These are phyloP conservation scores for Candida khao-thaluensis DNA, from an alignment of 805 yeast genomes.

Conservation along the genomic window DNA sequence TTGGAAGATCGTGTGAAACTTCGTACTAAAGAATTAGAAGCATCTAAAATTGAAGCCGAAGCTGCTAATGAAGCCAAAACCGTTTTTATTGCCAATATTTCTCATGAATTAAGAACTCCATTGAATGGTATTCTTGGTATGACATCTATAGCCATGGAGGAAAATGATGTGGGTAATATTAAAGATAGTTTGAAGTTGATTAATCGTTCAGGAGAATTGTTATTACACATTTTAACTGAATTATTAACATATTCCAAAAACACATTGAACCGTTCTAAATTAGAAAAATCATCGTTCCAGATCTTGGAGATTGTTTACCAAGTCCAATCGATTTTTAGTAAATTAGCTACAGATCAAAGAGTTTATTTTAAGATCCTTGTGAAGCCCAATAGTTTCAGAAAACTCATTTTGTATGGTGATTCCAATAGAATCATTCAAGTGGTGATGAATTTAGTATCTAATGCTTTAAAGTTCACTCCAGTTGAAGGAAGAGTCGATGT, in stretches of 20 bases:
- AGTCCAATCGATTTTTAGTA: constrained; percentile 79
- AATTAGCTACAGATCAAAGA: constrained; percentile 72
- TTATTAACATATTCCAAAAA: constrained; percentile 89
- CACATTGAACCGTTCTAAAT: constrained; percentile 75
- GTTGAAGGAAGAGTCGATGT: constrained; percentile 79
- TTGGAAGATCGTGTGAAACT: constrained; percentile 85
- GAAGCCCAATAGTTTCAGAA: constrained; percentile 58
- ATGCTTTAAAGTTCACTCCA: constrained; percentile 90
- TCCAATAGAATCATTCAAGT: constrained; percentile 88
- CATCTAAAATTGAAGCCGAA: constrained; percentile 86
- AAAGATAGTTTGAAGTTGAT: constrained; percentile 78
- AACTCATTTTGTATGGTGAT: constrained; percentile 78
- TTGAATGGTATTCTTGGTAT: constrained; percentile 94
- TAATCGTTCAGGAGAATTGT: constrained; percentile 85
- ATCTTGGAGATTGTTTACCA: constrained; percentile 81
- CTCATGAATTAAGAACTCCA: constrained; percentile 84
- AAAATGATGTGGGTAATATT: constrained; percentile 63
- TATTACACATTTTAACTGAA: constrained; percentile 87
- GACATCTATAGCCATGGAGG: constrained; percentile 93
- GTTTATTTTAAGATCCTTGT: constrained; percentile 65
- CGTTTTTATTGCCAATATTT: constrained; percentile 31
- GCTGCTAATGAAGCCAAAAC: constrained; percentile 96
- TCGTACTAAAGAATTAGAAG: constrained; percentile 85
- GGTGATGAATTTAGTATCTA: constrained; percentile 88
- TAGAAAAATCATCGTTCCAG: constrained; percentile 81